A percentile compares a stretch with the other conserved stretches of the same genome.
These are phyloP conservation scores for Penicillium roqueforti DNA, from an alignment of 495 filamentous ascomycete genomes.

Conservation along the genomic window DNA sequence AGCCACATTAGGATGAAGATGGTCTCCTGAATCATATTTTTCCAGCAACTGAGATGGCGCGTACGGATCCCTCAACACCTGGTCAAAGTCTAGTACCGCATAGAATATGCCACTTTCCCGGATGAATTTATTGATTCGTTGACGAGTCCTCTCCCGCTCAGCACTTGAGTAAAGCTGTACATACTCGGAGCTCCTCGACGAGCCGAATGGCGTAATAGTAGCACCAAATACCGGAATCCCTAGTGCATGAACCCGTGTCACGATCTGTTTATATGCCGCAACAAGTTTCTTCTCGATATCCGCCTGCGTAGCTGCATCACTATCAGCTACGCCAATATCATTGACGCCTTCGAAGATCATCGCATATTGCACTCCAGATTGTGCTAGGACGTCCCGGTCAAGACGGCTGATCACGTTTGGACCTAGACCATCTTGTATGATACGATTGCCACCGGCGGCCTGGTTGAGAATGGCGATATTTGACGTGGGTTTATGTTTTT, in stretches of 20 bases:
- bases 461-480: constrained; percentile 60
- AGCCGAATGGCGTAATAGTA: constrained; percentile 65
- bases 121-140: constrained; percentile 62
- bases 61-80: constrained; percentile 48
- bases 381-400: constrained; percentile 59
- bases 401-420: constrained; percentile 58
- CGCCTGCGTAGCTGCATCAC: constrained; percentile 46
- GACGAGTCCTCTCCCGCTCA: constrained; percentile 52
- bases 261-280: constrained; percentile 55
- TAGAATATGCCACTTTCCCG: constrained; percentile 54
- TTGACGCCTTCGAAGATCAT: constrained; percentile 75
- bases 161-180: constrained; percentile 50
- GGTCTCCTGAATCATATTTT: constrained; percentile 63
- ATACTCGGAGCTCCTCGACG: constrained; percentile 27
- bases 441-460: constrained; percentile 69
- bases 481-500: constrained; percentile 40
- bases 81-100: constrained; percentile 61
- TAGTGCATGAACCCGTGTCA: constrained; percentile 49
- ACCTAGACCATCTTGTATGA: constrained; percentile 59
- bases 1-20: constrained; percentile 64
- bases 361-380: constrained; percentile 54
- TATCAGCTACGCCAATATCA: constrained; percentile 56
- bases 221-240: constrained; percentile 58
- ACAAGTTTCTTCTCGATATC: constrained; percentile 49
- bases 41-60: constrained; percentile 39